These are phyloP conservation scores for Tephrocybe sp. DNA, from an alignment of 768 basidiomycete genomes.

Conservation along the genomic window DNA sequence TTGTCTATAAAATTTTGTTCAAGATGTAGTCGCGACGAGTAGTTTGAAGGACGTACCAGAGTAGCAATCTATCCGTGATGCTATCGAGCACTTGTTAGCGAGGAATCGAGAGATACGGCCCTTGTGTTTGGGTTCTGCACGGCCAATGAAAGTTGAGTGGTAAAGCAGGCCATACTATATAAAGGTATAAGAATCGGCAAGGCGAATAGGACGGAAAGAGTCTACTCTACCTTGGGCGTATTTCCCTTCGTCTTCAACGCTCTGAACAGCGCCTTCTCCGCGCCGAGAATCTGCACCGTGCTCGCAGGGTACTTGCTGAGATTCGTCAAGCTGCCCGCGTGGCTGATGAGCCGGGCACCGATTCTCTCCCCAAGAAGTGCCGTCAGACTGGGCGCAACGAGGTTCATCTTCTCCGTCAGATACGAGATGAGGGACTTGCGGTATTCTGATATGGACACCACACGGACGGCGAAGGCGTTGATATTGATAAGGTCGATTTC, in stretches of 20 bases:
- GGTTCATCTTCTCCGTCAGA: constrained; percentile 95
- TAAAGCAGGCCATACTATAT: constrained; percentile 93
- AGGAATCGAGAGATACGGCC: constrained; percentile 98
- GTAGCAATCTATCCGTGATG: constrained; percentile 95
- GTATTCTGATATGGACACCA: constrained; percentile 91
- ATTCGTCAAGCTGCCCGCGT: constrained; percentile 95
- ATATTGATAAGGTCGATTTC: constrained; percentile 98
- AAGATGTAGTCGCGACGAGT: not conserved
- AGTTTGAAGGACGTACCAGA: constrained; percentile 48
- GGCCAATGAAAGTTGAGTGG: constrained; percentile 95
- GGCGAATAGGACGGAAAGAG: constrained; percentile 6
- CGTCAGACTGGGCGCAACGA: constrained; percentile 91
- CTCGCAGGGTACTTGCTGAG: constrained; percentile 97
- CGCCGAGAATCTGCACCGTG: constrained; percentile 97
- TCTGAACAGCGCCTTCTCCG: constrained; percentile 96
- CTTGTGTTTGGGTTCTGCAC: constrained; percentile 92
- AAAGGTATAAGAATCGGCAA: not conserved
- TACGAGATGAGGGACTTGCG: constrained; percentile 87
- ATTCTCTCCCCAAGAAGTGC: constrained; percentile 91
- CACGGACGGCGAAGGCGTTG: constrained; percentile 84
- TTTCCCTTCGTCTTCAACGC: constrained; percentile 99
- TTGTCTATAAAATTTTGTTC: constrained; percentile 46
- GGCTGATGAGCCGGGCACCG: constrained; percentile 89
- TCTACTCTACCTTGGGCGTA: constrained; percentile 79
- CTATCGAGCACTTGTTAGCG: constrained; percentile 98